A percentile compares a stretch with the other conserved stretches of the same genome.
These are phyloP conservation scores for Fusarium sterilihyphosum DNA, from an alignment of 2,329 filamentous ascomycete genomes.

Conservation along the genomic window DNA sequence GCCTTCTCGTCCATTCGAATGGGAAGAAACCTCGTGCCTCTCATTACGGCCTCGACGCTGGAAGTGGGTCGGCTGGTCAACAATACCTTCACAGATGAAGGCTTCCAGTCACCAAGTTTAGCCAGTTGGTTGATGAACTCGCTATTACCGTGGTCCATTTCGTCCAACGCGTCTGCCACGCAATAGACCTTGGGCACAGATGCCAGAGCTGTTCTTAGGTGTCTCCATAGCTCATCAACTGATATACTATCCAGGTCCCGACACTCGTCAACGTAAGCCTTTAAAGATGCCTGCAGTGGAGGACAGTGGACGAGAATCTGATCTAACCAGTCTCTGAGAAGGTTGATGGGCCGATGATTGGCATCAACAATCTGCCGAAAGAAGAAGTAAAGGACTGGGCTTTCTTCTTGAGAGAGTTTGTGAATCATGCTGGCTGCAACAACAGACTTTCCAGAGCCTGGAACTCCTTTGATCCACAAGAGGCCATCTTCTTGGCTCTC, in stretches of 20 bases:
- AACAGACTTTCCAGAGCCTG: conserved; percentile 54
- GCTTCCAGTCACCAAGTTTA: conserved; percentile 45
- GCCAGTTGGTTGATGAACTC: conserved; percentile 48
- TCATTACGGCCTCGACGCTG: conserved; percentile 46
- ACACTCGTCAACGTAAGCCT: conserved; percentile 13
- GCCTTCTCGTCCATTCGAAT: conserved; percentile 50
- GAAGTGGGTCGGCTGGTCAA: conserved; percentile 55
- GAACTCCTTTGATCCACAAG: conserved; percentile 47
- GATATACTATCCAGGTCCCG: conserved; percentile 17
- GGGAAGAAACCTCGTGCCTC: conserved; percentile 37
- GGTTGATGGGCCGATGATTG: conserved; percentile 46
- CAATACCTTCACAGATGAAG: conserved; percentile 52
- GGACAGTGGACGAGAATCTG: conserved; percentile 48
- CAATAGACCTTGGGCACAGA: conserved; percentile 46
- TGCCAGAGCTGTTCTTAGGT: conserved; percentile 41
- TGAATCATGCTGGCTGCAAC: conserved; percentile 43
- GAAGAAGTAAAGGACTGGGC: conserved; percentile 52
- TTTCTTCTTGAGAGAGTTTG: conserved; percentile 18
- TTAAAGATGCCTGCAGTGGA: conserved; percentile 41
- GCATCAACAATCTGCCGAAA: conserved; percentile 53
- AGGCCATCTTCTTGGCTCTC: conserved; percentile 17
- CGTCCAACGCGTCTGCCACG: conserved; percentile 57
- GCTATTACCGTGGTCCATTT: conserved; percentile 53
- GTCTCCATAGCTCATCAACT: conserved; percentile 44
- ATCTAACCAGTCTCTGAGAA: conserved; percentile 50